phyloP scores from a whole-genome alignment of 768 basidiomycete species.

The Stropharia rugosoannulata region DNA sequence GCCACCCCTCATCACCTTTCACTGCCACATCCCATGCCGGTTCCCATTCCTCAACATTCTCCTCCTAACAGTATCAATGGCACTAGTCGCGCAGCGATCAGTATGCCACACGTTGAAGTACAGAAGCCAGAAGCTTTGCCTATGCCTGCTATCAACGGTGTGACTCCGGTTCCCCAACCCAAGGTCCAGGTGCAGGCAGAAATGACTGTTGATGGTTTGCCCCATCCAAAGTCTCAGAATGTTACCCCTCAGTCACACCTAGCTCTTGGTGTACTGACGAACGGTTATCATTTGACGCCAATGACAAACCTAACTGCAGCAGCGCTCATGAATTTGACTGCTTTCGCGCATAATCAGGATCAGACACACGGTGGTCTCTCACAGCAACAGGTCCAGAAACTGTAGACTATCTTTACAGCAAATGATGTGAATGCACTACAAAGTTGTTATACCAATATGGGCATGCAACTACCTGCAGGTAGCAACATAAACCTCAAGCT shows the following conservation, averaged over 20 bases:
- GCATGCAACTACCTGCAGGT: constrained; percentile 25
- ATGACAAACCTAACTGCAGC: constrained; percentile 32
- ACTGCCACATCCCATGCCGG: constrained; percentile 19
- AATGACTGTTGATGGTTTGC: constrained; percentile 19
- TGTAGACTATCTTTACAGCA: constrained; percentile 52
- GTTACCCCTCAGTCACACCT: constrained; percentile 33
- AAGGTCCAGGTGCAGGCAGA: constrained; percentile 23
- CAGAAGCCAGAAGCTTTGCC: constrained; percentile 30
- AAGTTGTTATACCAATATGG: constrained; percentile 35
- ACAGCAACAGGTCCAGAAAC: constrained; percentile 57
- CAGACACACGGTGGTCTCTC: constrained; percentile 38
- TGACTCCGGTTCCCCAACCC: constrained; percentile 26
- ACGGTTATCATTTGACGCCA: constrained; percentile 50
- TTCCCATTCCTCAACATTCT: constrained; percentile 29
- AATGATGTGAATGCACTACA: constrained; percentile 40
- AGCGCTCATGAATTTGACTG: constrained; percentile 30
- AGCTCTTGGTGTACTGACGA: constrained; percentile 31
- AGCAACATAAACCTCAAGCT: constrained; percentile 43
- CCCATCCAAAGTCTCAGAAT: constrained; percentile 47
- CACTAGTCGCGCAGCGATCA: constrained; percentile 40
- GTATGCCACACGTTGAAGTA: constrained; percentile 46
- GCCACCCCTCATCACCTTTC: constrained; percentile 33
- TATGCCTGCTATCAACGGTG: constrained; percentile 31
- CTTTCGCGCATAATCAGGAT: constrained; percentile 31
- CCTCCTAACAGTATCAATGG: constrained; percentile 34